Conservation (phyloP, 208 protist species). For the Endotrypanum monterogeii region DNA sequence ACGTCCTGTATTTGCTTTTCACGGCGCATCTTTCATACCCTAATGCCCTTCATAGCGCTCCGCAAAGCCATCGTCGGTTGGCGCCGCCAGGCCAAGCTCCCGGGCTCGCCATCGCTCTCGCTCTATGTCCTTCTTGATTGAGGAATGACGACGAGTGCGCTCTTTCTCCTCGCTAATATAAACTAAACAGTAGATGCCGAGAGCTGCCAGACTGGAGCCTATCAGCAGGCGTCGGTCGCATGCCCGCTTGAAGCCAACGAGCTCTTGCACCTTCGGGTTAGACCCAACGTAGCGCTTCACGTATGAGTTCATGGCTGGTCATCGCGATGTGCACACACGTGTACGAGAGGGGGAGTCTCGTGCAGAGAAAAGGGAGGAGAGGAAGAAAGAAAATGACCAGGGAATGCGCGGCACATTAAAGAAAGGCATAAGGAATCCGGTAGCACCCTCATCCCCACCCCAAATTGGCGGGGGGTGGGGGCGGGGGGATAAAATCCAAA, state of each 20-base stretch:
- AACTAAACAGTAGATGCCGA: conserved; percentile 52
- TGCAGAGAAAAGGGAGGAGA: background rate
- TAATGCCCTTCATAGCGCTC: conserved; percentile 40
- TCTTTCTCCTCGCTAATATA: conserved; percentile 68
- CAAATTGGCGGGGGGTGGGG: too few relatives aligned
- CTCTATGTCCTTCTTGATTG: conserved; percentile 83
- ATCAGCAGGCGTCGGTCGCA: conserved; percentile 54
- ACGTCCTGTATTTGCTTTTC: background rate
- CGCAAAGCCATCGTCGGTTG: conserved; percentile 71
- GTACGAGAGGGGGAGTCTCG: background rate
- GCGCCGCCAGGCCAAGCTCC: conserved; percentile 54
- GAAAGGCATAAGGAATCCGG: too few relatives aligned
- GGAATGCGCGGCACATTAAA: background rate
- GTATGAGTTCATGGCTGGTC: conserved; percentile 62
- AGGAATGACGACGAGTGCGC: conserved; percentile 49
- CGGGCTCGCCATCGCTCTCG: conserved; percentile 75
- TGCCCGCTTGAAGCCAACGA: conserved; percentile 56
- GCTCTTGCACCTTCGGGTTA: conserved; percentile 32
- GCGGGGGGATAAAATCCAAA: background rate
- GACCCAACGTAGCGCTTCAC: conserved; percentile 45
- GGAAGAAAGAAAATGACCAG: background rate
- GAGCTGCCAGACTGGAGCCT: conserved; percentile 26
- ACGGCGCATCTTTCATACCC: conserved; percentile 3
- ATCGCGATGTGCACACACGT: background rate
- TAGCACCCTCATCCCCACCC: too few relatives aligned